Conservation (phyloP, 768 basidiomycete genomes). For the Mycena rosella region DNA sequence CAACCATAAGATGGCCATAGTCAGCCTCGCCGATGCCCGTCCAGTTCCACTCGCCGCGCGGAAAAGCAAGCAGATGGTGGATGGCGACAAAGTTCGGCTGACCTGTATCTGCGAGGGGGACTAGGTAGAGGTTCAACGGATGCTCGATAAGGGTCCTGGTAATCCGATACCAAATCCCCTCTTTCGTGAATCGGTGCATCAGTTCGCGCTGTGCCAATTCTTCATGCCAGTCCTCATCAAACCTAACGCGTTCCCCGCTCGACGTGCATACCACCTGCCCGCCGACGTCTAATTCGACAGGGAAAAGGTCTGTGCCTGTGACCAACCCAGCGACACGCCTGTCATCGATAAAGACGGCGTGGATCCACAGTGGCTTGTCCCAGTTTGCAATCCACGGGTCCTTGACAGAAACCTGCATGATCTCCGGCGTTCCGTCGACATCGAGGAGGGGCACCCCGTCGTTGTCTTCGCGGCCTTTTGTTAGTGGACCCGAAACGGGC, state of each 20-base stretch:
- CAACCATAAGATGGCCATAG: conserved; percentile 64
- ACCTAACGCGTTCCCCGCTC: conserved; percentile 50
- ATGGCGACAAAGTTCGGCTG: conserved; percentile 73
- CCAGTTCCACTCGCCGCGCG: conserved; percentile 69
- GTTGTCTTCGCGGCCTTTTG: conserved; percentile 63
- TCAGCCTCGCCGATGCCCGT: conserved; percentile 60
- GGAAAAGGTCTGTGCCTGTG: conserved; percentile 70
- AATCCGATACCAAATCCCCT: conserved; percentile 72
- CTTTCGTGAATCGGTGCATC: conserved; percentile 76
- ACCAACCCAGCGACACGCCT: conserved; percentile 70
- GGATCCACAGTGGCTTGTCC: conserved; percentile 68
- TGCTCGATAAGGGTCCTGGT: conserved; percentile 67
- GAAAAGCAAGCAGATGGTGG: conserved; percentile 59
- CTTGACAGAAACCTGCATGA: conserved; percentile 70
- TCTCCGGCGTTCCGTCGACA: conserved; percentile 60
- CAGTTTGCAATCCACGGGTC: conserved; percentile 75
- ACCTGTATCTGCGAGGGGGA: conserved; percentile 66
- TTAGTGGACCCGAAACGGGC: conserved; percentile 71
- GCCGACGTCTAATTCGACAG: conserved; percentile 57
- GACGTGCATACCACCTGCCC: conserved; percentile 49
- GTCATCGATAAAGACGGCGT: conserved; percentile 68
- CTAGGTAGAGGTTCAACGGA: conserved; percentile 71
- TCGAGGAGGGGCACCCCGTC: conserved; percentile 62
- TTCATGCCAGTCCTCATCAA: conserved; percentile 49
- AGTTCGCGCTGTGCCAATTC: conserved; percentile 60